These are phyloP conservation scores for Aspergillus jensenii DNA, from an alignment of 2,329 filamentous ascomycete genomes.

Conservation along the genomic window DNA sequence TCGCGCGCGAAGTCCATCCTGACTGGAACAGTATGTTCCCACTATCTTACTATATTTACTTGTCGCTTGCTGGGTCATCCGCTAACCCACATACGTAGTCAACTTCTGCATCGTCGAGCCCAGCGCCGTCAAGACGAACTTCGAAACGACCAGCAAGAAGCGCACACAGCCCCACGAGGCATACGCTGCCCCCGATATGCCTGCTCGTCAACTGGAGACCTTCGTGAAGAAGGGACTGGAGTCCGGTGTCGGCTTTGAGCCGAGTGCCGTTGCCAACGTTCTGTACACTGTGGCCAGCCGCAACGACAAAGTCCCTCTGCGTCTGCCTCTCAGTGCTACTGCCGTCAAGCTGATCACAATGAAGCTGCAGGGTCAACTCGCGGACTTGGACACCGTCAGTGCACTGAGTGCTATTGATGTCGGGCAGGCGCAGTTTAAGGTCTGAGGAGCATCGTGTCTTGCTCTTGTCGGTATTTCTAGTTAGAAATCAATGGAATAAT, in stretches of 20 bases:
- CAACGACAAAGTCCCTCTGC: neutral
- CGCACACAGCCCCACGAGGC: neutral
- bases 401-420: neutral
- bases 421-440: neutral
- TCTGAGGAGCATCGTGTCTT: neutral
- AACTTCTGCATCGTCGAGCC: conserved; percentile 47
- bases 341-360: neutral
- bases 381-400: neutral
- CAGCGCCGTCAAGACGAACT: conserved; percentile 37
- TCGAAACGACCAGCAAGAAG: conserved; percentile 25
- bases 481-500: neutral
- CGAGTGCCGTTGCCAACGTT: neutral
- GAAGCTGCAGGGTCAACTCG: neutral
- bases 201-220: neutral
- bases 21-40: conserved; percentile 17
- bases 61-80: too few species aligned
- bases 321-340: conserved; percentile 1
- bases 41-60: neutral
- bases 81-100: conserved; percentile 15
- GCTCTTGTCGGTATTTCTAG: neutral
- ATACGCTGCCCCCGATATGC: neutral
- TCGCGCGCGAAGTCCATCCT: conserved; percentile 20
- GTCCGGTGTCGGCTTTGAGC: neutral
- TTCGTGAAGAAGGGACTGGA: neutral
- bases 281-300: neutral